Percentiles rank a stretch among this genome's conserved stretches.
Evolutionary conservation across 345 rosid genomes (phyloP).

Genomic region (Pseudoturritis turrita): DNA sequence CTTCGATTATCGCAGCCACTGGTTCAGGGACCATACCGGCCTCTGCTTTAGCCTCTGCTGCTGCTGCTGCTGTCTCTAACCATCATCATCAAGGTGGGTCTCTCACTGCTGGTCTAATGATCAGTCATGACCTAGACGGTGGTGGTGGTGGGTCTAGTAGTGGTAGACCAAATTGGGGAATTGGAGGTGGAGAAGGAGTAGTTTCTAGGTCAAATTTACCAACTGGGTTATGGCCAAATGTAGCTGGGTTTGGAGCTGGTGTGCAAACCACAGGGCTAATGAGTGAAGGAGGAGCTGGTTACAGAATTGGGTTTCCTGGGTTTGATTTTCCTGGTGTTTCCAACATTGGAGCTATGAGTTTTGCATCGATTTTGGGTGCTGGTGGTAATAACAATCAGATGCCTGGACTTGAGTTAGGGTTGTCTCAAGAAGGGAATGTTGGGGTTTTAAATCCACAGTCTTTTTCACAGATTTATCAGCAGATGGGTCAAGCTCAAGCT

Average conservation of each 20-base stretch:
- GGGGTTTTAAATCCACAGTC: constrained; percentile 78
- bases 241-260: constrained; percentile 50
- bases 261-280: constrained; percentile 48
- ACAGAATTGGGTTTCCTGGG: constrained; percentile 69
- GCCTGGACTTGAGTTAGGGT: constrained; percentile 92
- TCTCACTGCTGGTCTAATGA: constrained; percentile 65
- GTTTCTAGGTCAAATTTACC: constrained; percentile 58
- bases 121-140: constrained; percentile 53
- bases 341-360: constrained; percentile 59
- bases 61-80: constrained; percentile 53
- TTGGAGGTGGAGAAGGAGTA: constrained; percentile 47
- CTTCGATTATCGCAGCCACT: constrained; percentile 86
- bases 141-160: constrained; percentile 35
- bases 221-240: constrained; percentile 72
- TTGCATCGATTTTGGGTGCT: constrained; percentile 67
- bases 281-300: constrained; percentile 50
- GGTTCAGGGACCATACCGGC: constrained; percentile 97
- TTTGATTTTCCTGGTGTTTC: constrained; percentile 62
- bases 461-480: constrained; percentile 83
- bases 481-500: constrained; percentile 59
- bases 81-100: constrained; percentile 52
- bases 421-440: constrained; percentile 89
- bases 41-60: constrained; percentile 68
- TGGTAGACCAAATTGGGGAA: constrained; percentile 65
- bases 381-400: constrained; percentile 45